Conservation (phyloP, 2,329 filamentous ascomycete species). For the Hymenoscyphus salicellus region DNA sequence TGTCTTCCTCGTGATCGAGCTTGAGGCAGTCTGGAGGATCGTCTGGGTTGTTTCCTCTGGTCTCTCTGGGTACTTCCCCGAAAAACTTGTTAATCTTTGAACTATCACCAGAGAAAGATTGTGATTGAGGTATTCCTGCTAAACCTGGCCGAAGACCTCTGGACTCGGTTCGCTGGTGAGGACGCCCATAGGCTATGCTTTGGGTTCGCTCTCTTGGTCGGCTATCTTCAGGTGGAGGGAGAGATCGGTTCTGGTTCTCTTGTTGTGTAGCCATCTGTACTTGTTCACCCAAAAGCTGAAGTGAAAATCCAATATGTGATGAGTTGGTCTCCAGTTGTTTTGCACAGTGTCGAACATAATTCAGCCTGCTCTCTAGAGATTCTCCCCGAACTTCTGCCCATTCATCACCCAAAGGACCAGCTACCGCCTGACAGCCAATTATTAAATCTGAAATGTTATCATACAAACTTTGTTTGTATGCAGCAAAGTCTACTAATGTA, state of each 20-base stretch:
- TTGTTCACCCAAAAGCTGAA: conserved; percentile 83
- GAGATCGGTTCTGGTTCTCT: conserved; percentile 34
- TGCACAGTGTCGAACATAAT: conserved; percentile 72
- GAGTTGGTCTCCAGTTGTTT: conserved; percentile 82
- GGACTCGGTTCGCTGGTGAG: conserved; percentile 58
- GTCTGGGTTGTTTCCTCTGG: conserved; percentile 48
- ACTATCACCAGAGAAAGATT: conserved; percentile 63
- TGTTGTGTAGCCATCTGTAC: conserved; percentile 57
- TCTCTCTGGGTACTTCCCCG: conserved; percentile 54
- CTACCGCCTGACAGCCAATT: conserved; percentile 84
- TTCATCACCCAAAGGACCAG: conserved; percentile 86
- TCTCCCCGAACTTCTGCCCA: conserved; percentile 92
- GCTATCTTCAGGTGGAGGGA: conserved; percentile 33
- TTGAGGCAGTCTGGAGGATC: conserved; percentile 81
- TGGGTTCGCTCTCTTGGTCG: conserved; percentile 55
- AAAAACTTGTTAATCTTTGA: conserved; percentile 66
- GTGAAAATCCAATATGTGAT: conserved; percentile 80
- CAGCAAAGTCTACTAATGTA: conserved; percentile 80
- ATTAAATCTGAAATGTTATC: conserved; percentile 89
- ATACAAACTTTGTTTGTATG: conserved; percentile 90
- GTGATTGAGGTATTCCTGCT: conserved; percentile 40
- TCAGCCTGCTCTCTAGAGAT: conserved; percentile 80
- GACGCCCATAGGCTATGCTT: conserved; percentile 53
- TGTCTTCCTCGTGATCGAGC: conserved; percentile 83
- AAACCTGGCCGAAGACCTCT: conserved; percentile 36